Evolutionary conservation across 352 stramenopile genomes (phyloP), one percentile per base, ranked within the genome.

Genomic region (Phytophthora cryptogea): DNA sequence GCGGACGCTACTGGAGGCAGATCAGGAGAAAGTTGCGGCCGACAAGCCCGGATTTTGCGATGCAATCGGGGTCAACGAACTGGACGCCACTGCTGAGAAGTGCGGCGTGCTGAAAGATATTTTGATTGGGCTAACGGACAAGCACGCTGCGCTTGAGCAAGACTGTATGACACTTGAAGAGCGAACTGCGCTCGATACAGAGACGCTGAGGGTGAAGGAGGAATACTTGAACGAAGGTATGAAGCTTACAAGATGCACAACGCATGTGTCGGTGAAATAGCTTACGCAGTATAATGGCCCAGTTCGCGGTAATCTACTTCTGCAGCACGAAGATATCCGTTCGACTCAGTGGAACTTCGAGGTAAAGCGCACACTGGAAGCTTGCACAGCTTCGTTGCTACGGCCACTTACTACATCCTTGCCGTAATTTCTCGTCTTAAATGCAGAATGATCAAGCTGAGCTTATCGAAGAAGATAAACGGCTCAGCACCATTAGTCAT

Each of bases 341-440:
- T 78, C 66, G 37, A 35, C 52, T 23, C 50, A 68, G 42, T 78
- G 70, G 70, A 74, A 57, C 23, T 53, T 67, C 4, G 62, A 74
- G 52, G 70, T 78, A 57, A 46, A 20, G 8, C 5, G 8, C 27
- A 16, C 16, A 13, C 37, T 13, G n/a, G 11, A 9, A 43, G 16
- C 11, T 3, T 43, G 37, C 4, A 37, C 4, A 23, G 5, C 37
- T 3, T 13, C 37, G 5, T 26, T 43, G 37, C 37, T 43, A 27
- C 13, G 37, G 37, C 27, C 37, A 43, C 37, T 43, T 43, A 43
- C 37, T 27, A 16, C 16, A 26, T n/a, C 6, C 13, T 41, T 13
- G 16, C 2, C 20, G 20, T 23, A 23, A 2, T 39, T 9, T 14
- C 6, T 39, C 1, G 9, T 8, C n/a, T 52, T 39, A n/a, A 35